Percentiles rank a stretch among this genome's conserved stretches.
phyloP scores from a whole-genome alignment of 768 basidiomycete genomes.

The Krasilnikovozyma curviuscula region DNA sequence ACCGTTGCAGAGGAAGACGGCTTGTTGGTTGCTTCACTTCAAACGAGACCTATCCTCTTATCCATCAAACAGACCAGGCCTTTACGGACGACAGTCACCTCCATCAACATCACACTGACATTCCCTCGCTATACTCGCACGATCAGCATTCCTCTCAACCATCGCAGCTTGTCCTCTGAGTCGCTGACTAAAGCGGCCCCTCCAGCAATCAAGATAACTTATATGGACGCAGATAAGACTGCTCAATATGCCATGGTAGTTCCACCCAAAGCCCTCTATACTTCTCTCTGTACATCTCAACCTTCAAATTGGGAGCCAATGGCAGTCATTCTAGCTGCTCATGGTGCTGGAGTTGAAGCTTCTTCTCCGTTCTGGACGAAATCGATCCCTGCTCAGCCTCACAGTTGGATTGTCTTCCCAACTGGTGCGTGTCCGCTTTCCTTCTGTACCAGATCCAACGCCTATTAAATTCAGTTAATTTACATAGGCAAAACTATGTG shows the following conservation, averaged over 20 bases:
- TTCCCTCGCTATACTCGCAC: too few relatives aligned
- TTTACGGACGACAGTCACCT: too few relatives aligned
- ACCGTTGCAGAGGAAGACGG: too few relatives aligned
- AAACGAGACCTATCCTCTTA: too few relatives aligned
- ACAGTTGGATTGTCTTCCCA: conserved; percentile 61
- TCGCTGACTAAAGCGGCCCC: not conserved
- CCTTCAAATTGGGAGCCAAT: conserved; percentile 31
- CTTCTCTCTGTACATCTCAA: not conserved
- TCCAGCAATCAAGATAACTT: not conserved
- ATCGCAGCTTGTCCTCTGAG: not conserved
- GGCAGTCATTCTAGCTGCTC: conserved; percentile 33
- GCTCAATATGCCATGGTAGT: conserved; percentile 21
- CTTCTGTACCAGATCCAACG: not conserved
- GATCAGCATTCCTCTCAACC: conserved; percentile 17
- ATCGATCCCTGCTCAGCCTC: conserved; percentile 39
- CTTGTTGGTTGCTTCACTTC: too few relatives aligned
- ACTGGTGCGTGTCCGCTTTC: conserved; percentile 32
- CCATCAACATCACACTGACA: too few relatives aligned
- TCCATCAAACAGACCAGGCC: too few relatives aligned
- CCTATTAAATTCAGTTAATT: not conserved
- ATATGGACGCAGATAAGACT: not conserved
- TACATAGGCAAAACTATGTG: conserved; percentile 30
- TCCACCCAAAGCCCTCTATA: conserved; percentile 10
- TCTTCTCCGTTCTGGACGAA: conserved; percentile 40
- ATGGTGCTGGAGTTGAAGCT: conserved; percentile 74